A percentile compares a stretch with the other conserved stretches of the same genome.
phyloP scores from a whole-genome alignment of 305 asterid genomes.

The Fraxinus xanthoxyloides region DNA sequence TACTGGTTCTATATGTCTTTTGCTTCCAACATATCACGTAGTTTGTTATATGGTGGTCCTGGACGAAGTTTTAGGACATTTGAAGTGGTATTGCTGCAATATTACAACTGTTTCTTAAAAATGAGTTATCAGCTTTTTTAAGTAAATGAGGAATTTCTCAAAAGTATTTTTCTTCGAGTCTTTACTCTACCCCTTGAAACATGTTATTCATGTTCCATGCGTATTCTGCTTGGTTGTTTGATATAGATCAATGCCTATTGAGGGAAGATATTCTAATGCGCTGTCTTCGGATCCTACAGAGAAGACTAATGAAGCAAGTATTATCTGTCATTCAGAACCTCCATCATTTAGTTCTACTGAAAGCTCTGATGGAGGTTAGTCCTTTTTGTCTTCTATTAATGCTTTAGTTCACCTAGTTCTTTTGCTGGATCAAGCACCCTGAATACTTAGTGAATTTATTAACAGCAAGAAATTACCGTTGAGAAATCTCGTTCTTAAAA shows the following conservation, averaged over 20 bases:
- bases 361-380: slow-evolving; percentile 74
- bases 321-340: slow-evolving; percentile 52
- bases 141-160: background rate
- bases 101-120: background rate
- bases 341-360: slow-evolving; percentile 67
- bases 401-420: background rate
- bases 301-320: slow-evolving; percentile 44
- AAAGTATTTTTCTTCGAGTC: background rate
- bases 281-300: slow-evolving; percentile 35
- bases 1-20: background rate
- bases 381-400: background rate
- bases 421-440: background rate
- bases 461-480: background rate
- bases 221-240: slow-evolving; percentile 19
- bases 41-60: background rate
- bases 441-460: background rate
- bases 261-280: slow-evolving; percentile 31
- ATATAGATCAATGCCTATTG: slow-evolving; percentile 43
- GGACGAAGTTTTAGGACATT: background rate
- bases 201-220: slow-evolving; percentile 3
- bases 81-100: background rate
- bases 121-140: background rate
- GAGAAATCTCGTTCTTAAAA: background rate
- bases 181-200: background rate
- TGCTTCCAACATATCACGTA: background rate